Evolutionary conservation across 208 protist species (phyloP).

Genomic region (Leptomonas pyrrhocoris): DNA sequence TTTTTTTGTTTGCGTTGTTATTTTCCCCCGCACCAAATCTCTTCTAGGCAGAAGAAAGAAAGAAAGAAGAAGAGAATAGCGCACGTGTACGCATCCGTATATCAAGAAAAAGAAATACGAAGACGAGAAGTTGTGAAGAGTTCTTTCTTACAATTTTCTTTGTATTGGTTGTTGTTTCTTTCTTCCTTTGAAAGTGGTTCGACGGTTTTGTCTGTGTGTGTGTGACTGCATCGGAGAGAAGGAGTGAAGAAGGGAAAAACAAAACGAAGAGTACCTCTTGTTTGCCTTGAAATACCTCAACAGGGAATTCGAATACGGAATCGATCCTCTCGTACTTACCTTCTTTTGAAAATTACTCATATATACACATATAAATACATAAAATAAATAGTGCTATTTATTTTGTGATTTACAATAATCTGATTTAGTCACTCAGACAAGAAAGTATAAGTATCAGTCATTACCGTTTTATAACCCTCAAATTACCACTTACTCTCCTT

Average conservation of each 20-base stretch:
- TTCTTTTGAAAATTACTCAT: constrained; percentile 25
- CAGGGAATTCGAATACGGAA: background rate
- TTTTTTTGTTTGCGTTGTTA: too few species aligned
- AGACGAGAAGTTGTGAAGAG: background rate
- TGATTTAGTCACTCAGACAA: constrained; percentile 23
- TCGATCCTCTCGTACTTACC: constrained; percentile 16
- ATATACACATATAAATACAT: constrained; percentile 7
- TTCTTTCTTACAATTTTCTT: background rate
- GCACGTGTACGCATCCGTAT: background rate
- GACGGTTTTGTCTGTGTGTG: constrained; percentile 22
- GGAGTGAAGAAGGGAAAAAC: constrained; percentile 14
- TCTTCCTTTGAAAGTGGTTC: constrained; percentile 23
- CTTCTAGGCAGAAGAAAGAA: background rate
- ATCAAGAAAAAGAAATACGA: background rate
- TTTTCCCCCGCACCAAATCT: background rate
- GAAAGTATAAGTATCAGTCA: constrained; percentile 19
- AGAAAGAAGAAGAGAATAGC: background rate
- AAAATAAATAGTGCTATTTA: constrained; percentile 22
- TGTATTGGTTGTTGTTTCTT: constrained; percentile 5
- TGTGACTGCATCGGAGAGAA: constrained; percentile 22
- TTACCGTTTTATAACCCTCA: constrained; percentile 21
- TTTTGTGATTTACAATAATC: background rate
- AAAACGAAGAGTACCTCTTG: constrained; percentile 11
- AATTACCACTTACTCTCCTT: constrained; percentile 24
- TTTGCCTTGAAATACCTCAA: constrained; percentile 5